phyloP scores from a whole-genome alignment of 2,329 filamentous ascomycete species.

The Ophiostoma sp. region DNA sequence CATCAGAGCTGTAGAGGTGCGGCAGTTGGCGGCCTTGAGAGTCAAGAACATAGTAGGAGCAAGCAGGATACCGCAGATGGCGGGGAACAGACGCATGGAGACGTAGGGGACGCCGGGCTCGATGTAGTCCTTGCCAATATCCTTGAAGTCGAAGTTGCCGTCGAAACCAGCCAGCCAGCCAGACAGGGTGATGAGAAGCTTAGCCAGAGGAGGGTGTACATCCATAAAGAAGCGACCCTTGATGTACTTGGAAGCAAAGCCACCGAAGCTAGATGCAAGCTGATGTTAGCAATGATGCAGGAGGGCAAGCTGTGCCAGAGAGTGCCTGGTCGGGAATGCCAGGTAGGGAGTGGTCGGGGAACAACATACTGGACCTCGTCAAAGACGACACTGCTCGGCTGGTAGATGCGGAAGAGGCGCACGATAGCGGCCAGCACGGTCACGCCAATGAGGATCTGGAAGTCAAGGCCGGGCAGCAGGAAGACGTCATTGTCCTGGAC shows the following conservation, averaged over 20 bases:
- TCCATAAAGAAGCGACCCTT: constrained; percentile 99
- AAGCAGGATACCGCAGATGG: constrained; percentile 78
- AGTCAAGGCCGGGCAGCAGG: constrained; percentile 76
- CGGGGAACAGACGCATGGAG: constrained; percentile 90
- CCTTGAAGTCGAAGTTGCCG: constrained; percentile 96
- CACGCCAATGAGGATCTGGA: constrained; percentile 65
- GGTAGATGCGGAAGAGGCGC: constrained; percentile 90
- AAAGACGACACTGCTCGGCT: constrained; percentile 93
- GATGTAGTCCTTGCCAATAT: constrained; percentile 97
- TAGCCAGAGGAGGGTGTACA: constrained; percentile 95
- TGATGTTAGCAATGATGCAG: constrained; percentile 11
- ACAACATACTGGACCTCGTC: constrained; percentile 92
- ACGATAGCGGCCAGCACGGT: constrained; percentile 73
- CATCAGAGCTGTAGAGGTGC: constrained; percentile 74
- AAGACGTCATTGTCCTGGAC: constrained; percentile 90
- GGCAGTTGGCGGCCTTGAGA: constrained; percentile 83
- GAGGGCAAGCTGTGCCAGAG: constrained; percentile 21
- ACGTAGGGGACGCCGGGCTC: constrained; percentile 95
- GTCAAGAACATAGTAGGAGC: constrained; percentile 93
- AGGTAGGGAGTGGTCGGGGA: neutral
- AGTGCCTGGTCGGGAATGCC: neutral
- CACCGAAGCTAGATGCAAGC: constrained; percentile 71
- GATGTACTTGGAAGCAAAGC: constrained; percentile 98
- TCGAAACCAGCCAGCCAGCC: constrained; percentile 94
- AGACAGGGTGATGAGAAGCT: constrained; percentile 90